Base-by-base conservation (phyloP, 1,139 yeast species). In the Diutina rugosa region DNA sequence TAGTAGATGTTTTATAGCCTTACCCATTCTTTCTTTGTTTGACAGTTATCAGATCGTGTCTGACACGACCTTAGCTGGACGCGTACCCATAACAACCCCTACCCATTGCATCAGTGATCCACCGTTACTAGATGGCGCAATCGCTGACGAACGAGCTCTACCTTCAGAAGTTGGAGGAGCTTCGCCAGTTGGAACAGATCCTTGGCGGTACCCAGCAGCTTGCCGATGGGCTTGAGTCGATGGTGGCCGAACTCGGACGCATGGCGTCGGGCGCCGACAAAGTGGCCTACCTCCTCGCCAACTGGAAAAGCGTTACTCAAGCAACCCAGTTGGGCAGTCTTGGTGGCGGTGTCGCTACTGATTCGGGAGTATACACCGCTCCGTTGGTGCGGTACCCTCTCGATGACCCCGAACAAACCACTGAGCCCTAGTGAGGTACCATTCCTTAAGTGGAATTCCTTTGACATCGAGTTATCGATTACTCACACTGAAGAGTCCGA, bases 241-340 rank as follows among this genome's bases (percentile, higher is more conserved):
- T 84, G 35, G 79, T 78, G 29, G 68, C 66, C n/a, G 76, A 79
- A 61, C 64, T 85, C 51, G 76, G 73, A 16, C 72, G 72, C 14
- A 71, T 85, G 70, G 78, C 78, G 18, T 78, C 76, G 47, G 89
- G 88, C 0, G 77, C 90, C 1, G 82, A 77, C 57, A 76, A 82
- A 52, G 82, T 82, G 10, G 78, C 76, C 4, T 65, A 74, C 16
- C 79, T 83, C 5, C 71, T 84, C 63, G 76, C 84, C 9, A 85
- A 84, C 61, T 87, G 95, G 95, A 80, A 81, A 59, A 82, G 79
- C 59, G 85, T 87, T 9, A 47, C 16, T 16, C 51, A n/a, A 14
- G 51, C 51, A 14, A 30, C 38, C 5, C 51, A 47, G 14, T 28
- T 47, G 29, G 51, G 51, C 6, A 47, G 51, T 47, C 18, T 47